Conservation (phyloP, 2,329 filamentous ascomycete genomes). For the Escovopsis sp. region DNA sequence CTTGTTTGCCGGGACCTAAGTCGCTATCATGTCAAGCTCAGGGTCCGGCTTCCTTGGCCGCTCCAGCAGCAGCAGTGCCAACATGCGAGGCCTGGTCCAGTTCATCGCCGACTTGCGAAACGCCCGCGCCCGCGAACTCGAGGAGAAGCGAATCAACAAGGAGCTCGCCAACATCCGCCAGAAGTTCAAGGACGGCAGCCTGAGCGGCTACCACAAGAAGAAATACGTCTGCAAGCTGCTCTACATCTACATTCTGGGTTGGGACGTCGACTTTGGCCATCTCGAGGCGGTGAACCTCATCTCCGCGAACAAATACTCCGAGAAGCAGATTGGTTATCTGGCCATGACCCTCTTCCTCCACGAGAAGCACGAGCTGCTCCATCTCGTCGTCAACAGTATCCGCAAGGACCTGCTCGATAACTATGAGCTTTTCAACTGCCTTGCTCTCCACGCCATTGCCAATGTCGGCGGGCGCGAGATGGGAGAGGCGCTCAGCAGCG, state of each 20-base stretch:
- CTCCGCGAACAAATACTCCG: constrained; percentile 91
- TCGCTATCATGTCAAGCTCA: constrained; percentile 37
- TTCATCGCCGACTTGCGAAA: constrained; percentile 97
- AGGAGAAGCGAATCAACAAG: constrained; percentile 99
- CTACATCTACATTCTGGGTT: constrained; percentile 97
- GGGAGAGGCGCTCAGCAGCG: constrained; percentile 81
- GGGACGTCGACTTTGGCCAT: constrained; percentile 98
- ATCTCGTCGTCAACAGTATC: constrained; percentile 96
- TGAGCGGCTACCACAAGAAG: constrained; percentile 98
- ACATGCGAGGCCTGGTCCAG: constrained; percentile 78
- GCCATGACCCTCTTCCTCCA: constrained; percentile 95
- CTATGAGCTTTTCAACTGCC: constrained; percentile 94
- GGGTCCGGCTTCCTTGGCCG: constrained; percentile 49
- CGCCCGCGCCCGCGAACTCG: constrained; percentile 82
- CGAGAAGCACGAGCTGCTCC: constrained; percentile 89
- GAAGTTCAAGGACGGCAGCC: constrained; percentile 91
- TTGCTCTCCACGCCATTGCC: constrained; percentile 92
- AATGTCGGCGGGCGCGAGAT: constrained; percentile 96
- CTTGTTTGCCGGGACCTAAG: no score
- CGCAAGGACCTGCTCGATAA: constrained; percentile 87
- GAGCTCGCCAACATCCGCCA: constrained; percentile 95
- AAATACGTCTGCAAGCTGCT: constrained; percentile 99
- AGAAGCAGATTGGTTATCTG: constrained; percentile 98
- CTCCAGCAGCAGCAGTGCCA: constrained; percentile 48
- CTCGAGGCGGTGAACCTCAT: constrained; percentile 97